Evolutionary conservation across 768 basidiomycete species (phyloP), one percentile per base, ranked within the genome.

Genomic region (Hebeloma cylindrosporum): DNA sequence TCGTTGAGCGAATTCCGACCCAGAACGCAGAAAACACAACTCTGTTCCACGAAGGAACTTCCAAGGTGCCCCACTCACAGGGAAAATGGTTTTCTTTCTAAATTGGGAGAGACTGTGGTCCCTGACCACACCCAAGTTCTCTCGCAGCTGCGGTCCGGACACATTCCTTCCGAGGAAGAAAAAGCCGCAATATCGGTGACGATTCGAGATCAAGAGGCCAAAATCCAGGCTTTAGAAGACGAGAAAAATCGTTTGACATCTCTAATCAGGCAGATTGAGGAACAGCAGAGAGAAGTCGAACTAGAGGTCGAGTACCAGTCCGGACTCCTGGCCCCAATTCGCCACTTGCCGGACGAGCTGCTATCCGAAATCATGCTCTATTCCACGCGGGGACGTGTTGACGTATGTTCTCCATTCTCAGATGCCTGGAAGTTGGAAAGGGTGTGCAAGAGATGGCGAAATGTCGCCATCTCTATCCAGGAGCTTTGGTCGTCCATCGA

Each of bases 381-480:
- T n/a, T 42, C 34, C 17, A 30, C 47, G 1, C 10, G 30, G 1
- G 51, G 51, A 4, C 25, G 34, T 18, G 47, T 49, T 7, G 51
- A 53, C 20, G 43, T 53, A 5, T 53, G 51, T 14, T 34, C 18
- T 21, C 51, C 51, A 4, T 18, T 29, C 9, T 45, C 51, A 23
- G 51, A 41, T 22, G 18, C 42, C 3, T 53, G 51, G 51, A 39
- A 39, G 22, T 28, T 53, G 2, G 51, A 49, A 28, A 45, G 29
- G 36, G 52, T 52, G 17, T 54, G 48, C 29, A 41, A 47, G 31
- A 38, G 45, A 27, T 54, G 52, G 52, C 25, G 23, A 25, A 25
- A 43, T 17, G 31, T 50, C 16, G 41, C 38, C 2, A 26, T 27
- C 7, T 47, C 45, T 2, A 40, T 37, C 2, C 38, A 32, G 7